Percentiles rank a stretch among this genome's conserved stretches.
Conservation (phyloP, 257 asterid genomes). For the Scutellaria baicalensis region DNA sequence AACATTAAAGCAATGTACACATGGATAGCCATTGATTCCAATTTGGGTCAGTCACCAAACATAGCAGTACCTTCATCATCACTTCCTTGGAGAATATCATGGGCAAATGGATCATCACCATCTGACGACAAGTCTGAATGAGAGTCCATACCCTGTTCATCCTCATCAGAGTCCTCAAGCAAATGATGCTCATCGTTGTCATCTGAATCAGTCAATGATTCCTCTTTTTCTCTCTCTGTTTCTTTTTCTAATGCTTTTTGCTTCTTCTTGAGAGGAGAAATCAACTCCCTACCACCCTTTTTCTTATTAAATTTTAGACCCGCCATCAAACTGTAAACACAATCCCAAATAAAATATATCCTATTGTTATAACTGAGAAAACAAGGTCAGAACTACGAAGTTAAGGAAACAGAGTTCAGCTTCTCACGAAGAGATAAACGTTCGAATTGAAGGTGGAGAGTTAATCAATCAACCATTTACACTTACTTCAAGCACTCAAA, state of each 20-base stretch:
- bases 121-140: constrained; percentile 67
- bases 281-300: constrained; percentile 21
- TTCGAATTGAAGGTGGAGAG: not conserved
- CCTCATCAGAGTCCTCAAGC: constrained; percentile 30
- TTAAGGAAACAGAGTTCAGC: no score
- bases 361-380: not conserved
- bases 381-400: no score
- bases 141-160: constrained; percentile 39
- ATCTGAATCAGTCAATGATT: constrained; percentile 44
- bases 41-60: not conserved
- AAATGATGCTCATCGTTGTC: constrained; percentile 27
- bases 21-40: not conserved
- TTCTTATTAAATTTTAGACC: constrained; percentile 39
- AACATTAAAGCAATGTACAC: not conserved
- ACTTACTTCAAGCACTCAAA: not conserved
- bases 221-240: constrained; percentile 35
- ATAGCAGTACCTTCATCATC: constrained; percentile 53
- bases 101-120: constrained; percentile 72
- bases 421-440: not conserved
- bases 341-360: constrained; percentile 1
- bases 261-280: constrained; percentile 51
- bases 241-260: constrained; percentile 40
- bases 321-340: constrained; percentile 42
- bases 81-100: constrained; percentile 58
- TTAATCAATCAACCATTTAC: no score